Evolutionary conservation across 768 basidiomycete species (phyloP).

Genomic region (Tylopilus felleus): DNA sequence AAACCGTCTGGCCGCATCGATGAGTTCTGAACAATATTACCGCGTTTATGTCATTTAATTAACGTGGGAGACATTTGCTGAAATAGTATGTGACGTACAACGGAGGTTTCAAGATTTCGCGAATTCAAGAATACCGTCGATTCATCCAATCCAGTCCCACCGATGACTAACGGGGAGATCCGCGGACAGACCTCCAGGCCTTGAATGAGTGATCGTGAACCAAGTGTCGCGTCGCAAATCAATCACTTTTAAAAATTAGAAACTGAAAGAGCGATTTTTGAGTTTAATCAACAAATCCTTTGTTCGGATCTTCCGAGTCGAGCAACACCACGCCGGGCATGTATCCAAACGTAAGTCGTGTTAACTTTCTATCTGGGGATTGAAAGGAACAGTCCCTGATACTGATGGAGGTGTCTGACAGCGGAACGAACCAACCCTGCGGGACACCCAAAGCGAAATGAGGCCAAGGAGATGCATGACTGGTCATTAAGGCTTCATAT

Average conservation of each 20-base stretch:
- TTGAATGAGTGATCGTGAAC: no score
- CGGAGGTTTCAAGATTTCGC: conserved; percentile 6
- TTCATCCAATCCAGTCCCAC: not conserved
- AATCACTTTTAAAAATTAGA: not conserved
- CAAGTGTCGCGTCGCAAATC: not conserved
- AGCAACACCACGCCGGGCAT: not conserved
- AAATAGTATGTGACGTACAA: conserved; percentile 11
- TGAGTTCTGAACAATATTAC: not conserved
- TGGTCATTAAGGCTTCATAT: conserved; percentile 59
- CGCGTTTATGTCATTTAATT: not conserved
- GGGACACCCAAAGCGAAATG: not conserved
- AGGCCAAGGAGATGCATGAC: conserved; percentile 24
- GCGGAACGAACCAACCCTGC: conserved; percentile 62
- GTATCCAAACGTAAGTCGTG: conserved; percentile 9
- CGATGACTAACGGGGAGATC: not conserved
- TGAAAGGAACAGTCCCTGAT: not conserved
- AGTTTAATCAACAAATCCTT: not conserved
- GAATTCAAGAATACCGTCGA: not conserved
- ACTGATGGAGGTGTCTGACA: conserved; percentile 43
- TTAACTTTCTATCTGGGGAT: not conserved
- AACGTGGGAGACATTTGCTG: conserved; percentile 2
- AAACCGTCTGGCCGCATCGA: not conserved
- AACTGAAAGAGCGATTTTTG: not conserved
- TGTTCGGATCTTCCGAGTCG: not conserved
- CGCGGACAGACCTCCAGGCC: not conserved